Conservation (phyloP, 2,329 filamentous ascomycete genomes). For the Monosporascus sp. region DNA sequence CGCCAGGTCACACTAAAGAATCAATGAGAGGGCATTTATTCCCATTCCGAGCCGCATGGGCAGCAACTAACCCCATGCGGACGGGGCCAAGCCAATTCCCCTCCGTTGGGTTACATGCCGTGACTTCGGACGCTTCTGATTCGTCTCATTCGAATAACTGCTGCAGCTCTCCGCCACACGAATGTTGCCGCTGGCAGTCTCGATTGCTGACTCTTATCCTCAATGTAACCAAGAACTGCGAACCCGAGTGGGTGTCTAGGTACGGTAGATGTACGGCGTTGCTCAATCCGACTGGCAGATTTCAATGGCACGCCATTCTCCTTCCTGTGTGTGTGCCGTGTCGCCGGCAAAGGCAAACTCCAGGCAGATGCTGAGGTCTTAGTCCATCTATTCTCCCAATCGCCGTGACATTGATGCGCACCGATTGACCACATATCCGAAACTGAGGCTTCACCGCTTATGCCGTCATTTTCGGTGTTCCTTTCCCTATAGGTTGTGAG, state of each 20-base stretch:
- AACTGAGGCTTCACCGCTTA: neutral
- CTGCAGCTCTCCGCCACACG: neutral
- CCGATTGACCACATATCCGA: neutral
- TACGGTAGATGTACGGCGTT: neutral
- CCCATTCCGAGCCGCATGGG: neutral
- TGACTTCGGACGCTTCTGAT: neutral
- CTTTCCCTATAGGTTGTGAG: neutral
- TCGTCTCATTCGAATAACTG: neutral
- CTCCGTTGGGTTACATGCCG: neutral
- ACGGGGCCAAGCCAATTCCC: neutral
- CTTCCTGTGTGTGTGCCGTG: too few relatives aligned
- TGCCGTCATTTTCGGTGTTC: neutral
- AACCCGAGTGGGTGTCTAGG: neutral
- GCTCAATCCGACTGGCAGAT: neutral
- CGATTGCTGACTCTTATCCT: neutral
- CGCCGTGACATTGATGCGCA: neutral
- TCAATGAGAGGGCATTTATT: too few relatives aligned
- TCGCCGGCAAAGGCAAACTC: too few relatives aligned
- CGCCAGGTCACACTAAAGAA: too few relatives aligned
- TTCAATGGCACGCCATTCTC: neutral
- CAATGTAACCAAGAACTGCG: neutral
- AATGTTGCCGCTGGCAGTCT: neutral
- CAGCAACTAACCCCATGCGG: neutral
- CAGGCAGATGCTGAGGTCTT: too few relatives aligned
- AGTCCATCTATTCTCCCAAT: neutral